Evolutionary conservation across 345 rosid species (phyloP).

Genomic region (Salix koriyanagi): DNA sequence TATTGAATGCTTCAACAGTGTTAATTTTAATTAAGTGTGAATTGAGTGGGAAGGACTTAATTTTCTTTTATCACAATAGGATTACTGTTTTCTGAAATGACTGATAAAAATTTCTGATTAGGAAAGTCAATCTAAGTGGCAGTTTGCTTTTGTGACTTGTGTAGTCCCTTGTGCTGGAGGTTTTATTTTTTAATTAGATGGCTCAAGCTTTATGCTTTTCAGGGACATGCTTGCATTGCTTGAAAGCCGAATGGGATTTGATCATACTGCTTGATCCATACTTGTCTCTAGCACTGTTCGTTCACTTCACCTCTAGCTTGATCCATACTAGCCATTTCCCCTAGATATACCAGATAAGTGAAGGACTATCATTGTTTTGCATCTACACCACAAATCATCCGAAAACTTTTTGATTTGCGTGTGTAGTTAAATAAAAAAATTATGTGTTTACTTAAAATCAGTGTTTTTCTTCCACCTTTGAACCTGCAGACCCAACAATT

Average conservation of each 20-base stretch:
- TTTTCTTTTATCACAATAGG: background rate
- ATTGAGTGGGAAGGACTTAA: background rate
- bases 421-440: background rate
- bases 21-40: background rate
- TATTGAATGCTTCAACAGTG: background rate
- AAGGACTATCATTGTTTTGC: background rate
- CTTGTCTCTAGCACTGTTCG: background rate
- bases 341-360: background rate
- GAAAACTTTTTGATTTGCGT: no score
- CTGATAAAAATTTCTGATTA: background rate
- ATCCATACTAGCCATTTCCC: background rate
- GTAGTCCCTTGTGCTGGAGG: background rate
- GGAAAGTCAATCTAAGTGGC: background rate
- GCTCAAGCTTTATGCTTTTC: background rate
- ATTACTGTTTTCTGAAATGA: background rate
- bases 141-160: background rate
- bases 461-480: background rate
- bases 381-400: background rate
- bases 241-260: background rate
- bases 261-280: background rate
- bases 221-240: background rate
- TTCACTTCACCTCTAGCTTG: background rate
- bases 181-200: background rate
- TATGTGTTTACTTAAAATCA: background rate
- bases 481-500: conserved; percentile 52